Conservation (phyloP, 345 rosid genomes). For the Populus deltoides region DNA sequence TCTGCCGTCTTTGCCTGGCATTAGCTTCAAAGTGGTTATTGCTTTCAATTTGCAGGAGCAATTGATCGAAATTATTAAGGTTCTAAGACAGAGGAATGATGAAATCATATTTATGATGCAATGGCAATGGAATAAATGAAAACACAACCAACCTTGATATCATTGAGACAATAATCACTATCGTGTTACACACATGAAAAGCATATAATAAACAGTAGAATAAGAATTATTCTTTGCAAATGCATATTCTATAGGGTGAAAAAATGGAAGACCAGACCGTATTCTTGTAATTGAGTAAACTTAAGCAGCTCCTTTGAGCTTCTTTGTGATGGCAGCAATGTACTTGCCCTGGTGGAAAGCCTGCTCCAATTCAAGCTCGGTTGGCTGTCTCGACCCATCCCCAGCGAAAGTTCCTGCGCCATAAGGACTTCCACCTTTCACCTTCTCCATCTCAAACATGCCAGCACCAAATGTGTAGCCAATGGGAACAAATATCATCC, state of each 20-base stretch:
- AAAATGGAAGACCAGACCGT: conserved; percentile 14
- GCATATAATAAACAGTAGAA: conserved; percentile 15
- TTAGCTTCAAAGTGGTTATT: background rate
- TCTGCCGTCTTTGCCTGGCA: background rate
- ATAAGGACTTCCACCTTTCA: conserved; percentile 93
- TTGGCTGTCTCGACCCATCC: conserved; percentile 84
- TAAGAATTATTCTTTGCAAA: conserved; percentile 27
- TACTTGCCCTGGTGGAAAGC: conserved; percentile 96
- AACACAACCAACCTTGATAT: conserved; percentile 17
- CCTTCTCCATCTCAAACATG: conserved; percentile 89
- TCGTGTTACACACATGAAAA: conserved; percentile 20
- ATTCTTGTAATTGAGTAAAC: conserved; percentile 6
- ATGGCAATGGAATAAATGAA: background rate
- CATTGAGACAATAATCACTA: conserved; percentile 15
- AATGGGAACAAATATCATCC: conserved; percentile 84
- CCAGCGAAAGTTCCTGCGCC: conserved; percentile 94
- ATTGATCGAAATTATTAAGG: background rate
- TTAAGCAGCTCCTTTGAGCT: conserved; percentile 69
- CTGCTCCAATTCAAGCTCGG: conserved; percentile 73
- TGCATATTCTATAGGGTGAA: conserved; percentile 12
- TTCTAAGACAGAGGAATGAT: no score
- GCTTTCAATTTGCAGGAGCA: no score
- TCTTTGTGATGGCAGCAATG: conserved; percentile 79
- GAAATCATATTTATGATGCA: background rate
- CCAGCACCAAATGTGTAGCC: conserved; percentile 98